Base-by-base conservation (phyloP, 495 filamentous ascomycete species). In the Hyaloscypha finlandica region DNA sequence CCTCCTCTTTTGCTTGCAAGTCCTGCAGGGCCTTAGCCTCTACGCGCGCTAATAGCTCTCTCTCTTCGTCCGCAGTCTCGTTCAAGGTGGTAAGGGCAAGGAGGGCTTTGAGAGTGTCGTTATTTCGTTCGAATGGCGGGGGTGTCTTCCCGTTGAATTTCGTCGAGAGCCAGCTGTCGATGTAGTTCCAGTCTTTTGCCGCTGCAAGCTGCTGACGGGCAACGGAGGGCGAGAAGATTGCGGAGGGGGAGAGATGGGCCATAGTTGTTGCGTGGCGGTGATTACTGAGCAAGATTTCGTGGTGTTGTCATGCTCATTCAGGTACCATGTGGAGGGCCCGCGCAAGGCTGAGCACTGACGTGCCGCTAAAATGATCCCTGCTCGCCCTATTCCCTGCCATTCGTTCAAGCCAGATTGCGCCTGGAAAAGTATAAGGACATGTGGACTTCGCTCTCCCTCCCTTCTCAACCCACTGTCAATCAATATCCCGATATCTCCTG, bases 161-260 rank as follows among this genome's bases (percentile, higher is more conserved):
- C 57, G 83, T 80, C 32, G 77, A 74, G 3, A 97, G 86, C 92
- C 94, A 97, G 77, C 81, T 78, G 80, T 96, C 91, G 71, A 96
- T 82, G 72, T 90, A 92, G 62, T 88, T 85, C 94, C 93, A 97
- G 81, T 97, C 93, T 74, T 92, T 91, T 57, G 91, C 89, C 12
- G 79, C 86, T 70, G 74, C 85, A 73, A 79, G 83, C 72, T 86
- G 87, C 48, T 86, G 84, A 59, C 87, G 84, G 32, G 89, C 88
- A 60, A 89, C 81, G 8, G 87, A 89, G 33, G 89, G 89, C 11
- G 89, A 91, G 81, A 92, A 92, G 61, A 91, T 87, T 51, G 89
- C 88, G 1, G 80, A 76, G 32, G 84, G 83, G 4, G 82, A 81
- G 35, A 84, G 79, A 70, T 84, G 83, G 14, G 83, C 74, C 84